Percentiles rank a stretch among this genome's conserved stretches.
phyloP scores from a whole-genome alignment of 139 green algal genomes.

The Chlorella sp. region DNA sequence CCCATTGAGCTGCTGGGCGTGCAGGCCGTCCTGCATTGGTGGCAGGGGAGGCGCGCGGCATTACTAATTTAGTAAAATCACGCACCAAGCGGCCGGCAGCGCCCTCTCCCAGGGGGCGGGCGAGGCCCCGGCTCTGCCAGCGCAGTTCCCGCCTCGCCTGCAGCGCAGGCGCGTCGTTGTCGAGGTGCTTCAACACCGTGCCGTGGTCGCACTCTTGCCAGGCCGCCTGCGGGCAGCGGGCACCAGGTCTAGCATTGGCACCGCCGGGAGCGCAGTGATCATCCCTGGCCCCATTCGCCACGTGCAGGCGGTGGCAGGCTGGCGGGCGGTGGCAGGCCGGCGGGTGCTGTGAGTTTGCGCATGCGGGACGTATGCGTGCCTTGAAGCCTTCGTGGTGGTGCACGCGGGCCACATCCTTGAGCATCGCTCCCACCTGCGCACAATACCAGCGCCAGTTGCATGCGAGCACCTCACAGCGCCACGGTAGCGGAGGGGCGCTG shows the following conservation, averaged over 20 bases:
- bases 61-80: not conserved
- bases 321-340: too few relatives aligned
- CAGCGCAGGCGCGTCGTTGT: slow-evolving; percentile 38
- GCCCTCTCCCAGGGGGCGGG: not conserved
- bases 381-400: slow-evolving; percentile 45
- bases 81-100: not conserved
- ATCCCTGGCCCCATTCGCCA: too few relatives aligned
- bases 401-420: not conserved
- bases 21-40: slow-evolving; percentile 13
- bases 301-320: too few relatives aligned
- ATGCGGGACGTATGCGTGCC: too few relatives aligned
- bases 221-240: too few relatives aligned
- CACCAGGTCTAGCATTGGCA: too few relatives aligned
- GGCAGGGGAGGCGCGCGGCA: not conserved
- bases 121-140: not conserved
- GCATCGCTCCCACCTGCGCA: slow-evolving; percentile 10
- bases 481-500: too few relatives aligned
- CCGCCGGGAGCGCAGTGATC: too few relatives aligned
- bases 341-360: too few relatives aligned
- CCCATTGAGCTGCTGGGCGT: slow-evolving; percentile 30
- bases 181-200: slow-evolving; percentile 45
- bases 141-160: not conserved
- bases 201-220: slow-evolving; percentile 32
- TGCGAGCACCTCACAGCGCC: too few relatives aligned
- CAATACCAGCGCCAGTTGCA: too few relatives aligned